Conservation (phyloP, 106 monocot genomes). For the Agapanthus africanus region DNA sequence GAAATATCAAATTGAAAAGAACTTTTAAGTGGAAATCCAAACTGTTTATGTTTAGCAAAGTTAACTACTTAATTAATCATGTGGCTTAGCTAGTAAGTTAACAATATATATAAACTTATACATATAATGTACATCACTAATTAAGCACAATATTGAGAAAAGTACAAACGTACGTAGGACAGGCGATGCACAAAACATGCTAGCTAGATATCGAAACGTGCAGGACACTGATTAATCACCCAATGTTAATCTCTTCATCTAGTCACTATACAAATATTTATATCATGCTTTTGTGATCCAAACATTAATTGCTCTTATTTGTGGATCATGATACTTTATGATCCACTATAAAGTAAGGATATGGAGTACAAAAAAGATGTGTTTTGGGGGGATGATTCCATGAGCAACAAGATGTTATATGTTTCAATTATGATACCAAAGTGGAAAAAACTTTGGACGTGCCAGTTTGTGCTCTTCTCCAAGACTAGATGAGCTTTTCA, state of each 20-base stretch:
- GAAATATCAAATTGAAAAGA: no score
- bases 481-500: no score
- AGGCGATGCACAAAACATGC: background rate
- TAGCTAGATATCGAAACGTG: background rate
- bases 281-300: no score
- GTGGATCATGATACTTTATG: background rate
- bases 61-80: no score
- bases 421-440: no score
- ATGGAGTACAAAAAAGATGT: no score
- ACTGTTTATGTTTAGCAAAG: no score
- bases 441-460: no score
- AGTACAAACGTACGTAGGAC: background rate
- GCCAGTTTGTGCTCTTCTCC: no score
- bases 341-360: background rate
- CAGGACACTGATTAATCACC: background rate
- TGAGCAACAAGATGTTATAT: no score
- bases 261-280: background rate
- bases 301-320: background rate
- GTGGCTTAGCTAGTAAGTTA: background rate
- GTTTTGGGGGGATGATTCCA: no score
- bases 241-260: background rate
- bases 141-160: background rate
- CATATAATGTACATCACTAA: background rate
- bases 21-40: background rate
- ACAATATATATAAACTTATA: background rate